Conservation (phyloP, 345 rosid species). For the Mangifera indica region DNA sequence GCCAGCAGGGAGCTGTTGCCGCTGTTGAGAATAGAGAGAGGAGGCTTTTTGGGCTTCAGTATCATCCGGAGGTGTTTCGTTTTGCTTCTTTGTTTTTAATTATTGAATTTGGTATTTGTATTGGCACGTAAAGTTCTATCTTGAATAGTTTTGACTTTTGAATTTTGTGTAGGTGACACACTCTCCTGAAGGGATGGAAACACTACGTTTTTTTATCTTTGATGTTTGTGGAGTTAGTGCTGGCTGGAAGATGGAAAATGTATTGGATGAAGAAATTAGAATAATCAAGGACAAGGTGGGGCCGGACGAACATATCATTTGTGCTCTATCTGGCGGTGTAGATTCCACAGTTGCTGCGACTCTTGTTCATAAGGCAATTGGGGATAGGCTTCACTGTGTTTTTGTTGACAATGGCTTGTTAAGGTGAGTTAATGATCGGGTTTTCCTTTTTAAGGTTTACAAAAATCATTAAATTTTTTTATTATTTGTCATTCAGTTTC, state of each 20-base stretch:
- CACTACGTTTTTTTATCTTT: constrained; percentile 66
- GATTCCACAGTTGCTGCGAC: constrained; percentile 99
- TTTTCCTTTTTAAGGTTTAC: neutral
- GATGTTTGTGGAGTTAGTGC: constrained; percentile 72
- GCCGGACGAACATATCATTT: constrained; percentile 82
- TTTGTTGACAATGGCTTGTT: constrained; percentile 93
- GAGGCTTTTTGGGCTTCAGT: constrained; percentile 87
- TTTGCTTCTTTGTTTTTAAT: neutral
- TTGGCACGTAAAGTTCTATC: neutral
- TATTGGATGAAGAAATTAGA: constrained; percentile 87
- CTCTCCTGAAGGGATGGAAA: constrained; percentile 95
- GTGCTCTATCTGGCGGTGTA: constrained; percentile 96
- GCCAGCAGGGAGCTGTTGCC: constrained; percentile 79
- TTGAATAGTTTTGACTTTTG: constrained; percentile 5
- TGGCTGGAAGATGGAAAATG: constrained; percentile 89
- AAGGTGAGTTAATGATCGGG: constrained; percentile 44
- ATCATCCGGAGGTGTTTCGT: constrained; percentile 81
- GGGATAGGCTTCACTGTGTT: constrained; percentile 91
- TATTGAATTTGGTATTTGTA: neutral
- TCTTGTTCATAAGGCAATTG: constrained; percentile 95
- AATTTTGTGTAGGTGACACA: constrained; percentile 69
- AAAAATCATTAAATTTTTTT: neutral
- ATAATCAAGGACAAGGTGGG: constrained; percentile 61
- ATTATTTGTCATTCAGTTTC: neutral
- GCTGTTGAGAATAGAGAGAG: constrained; percentile 58